Evolutionary conservation across 495 filamentous ascomycete genomes (phyloP).

Genomic region (Penicillium psychrofluorescens): DNA sequence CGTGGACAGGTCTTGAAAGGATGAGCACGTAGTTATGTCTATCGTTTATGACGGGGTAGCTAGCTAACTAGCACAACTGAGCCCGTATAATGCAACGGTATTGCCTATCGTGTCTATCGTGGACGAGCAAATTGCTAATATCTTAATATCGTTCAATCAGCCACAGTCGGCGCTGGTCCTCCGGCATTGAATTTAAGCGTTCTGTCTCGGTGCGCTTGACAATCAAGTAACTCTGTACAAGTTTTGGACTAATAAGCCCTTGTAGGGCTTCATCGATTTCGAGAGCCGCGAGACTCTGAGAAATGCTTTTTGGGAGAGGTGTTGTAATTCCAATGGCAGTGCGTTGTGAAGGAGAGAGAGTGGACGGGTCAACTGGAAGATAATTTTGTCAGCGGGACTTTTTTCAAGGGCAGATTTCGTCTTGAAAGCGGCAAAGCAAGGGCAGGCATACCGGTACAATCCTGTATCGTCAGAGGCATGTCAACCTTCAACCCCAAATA

Average conservation of each 20-base stretch:
- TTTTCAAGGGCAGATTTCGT: not conserved
- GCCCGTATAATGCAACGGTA: too few species aligned
- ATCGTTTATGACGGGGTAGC: too few species aligned
- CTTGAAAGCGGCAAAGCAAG: not conserved
- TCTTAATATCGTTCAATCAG: constrained; percentile 48
- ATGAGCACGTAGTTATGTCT: too few species aligned
- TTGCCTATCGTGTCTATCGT: too few species aligned
- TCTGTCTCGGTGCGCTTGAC: constrained; percentile 52
- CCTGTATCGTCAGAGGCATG: constrained; percentile 39
- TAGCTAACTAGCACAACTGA: too few species aligned
- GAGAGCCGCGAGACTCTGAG: constrained; percentile 20
- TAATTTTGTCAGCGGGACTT: not conserved
- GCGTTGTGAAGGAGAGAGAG: constrained; percentile 14
- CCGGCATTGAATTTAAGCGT: constrained; percentile 42
- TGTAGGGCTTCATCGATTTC: constrained; percentile 15
- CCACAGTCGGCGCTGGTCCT: constrained; percentile 46
- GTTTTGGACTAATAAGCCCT: constrained; percentile 37
- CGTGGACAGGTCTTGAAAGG: too few species aligned
- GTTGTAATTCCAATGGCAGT: constrained; percentile 30
- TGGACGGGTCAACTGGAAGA: constrained; percentile 23
- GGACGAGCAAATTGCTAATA: too few species aligned
- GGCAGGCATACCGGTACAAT: constrained; percentile 42
- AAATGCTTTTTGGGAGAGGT: constrained; percentile 27
- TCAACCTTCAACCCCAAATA: constrained; percentile 47
- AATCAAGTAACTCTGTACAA: constrained; percentile 52